phyloP scores from a whole-genome alignment of 768 basidiomycete species.

The Psilocybe cyanescens region DNA sequence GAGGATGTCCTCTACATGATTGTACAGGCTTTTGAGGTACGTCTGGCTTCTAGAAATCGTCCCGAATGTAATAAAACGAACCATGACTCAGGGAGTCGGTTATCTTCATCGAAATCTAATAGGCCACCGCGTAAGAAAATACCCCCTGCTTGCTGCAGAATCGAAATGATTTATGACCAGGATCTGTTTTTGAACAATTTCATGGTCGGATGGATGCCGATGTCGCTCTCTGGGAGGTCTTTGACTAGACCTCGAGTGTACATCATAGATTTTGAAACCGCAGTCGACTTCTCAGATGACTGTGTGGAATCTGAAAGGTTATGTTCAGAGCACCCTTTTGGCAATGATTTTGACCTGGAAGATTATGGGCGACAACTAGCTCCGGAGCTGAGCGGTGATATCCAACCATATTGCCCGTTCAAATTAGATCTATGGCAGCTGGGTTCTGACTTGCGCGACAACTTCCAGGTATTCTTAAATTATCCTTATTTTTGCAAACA shows the following conservation, averaged over 20 bases:
- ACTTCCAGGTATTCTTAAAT: background rate
- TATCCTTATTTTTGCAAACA: background rate
- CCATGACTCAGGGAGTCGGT: background rate
- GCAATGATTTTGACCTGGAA: background rate
- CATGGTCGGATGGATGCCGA: conserved; percentile 13
- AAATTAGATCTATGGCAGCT: conserved; percentile 19
- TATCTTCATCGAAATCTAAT: conserved; percentile 9
- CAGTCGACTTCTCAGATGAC: conserved; percentile 12
- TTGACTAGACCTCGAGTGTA: conserved; percentile 14
- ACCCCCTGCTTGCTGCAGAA: too few species aligned
- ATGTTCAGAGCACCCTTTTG: background rate
- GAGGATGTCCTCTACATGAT: conserved; percentile 14
- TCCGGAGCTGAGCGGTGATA: background rate
- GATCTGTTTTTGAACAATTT: conserved; percentile 14
- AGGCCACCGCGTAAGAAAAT: conserved; percentile 7
- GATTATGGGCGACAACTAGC: conserved; percentile 1
- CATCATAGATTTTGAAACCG: conserved; percentile 18
- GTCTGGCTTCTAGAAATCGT: background rate
- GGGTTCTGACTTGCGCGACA: background rate
- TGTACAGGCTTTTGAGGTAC: conserved; percentile 13
- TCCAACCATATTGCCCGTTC: conserved; percentile 14
- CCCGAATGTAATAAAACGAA: background rate
- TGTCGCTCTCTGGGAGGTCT: background rate
- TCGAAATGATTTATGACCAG: background rate
- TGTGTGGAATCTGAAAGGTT: background rate